Base-by-base conservation (phyloP, 352 stramenopile species). In the Pythium biforme region DNA sequence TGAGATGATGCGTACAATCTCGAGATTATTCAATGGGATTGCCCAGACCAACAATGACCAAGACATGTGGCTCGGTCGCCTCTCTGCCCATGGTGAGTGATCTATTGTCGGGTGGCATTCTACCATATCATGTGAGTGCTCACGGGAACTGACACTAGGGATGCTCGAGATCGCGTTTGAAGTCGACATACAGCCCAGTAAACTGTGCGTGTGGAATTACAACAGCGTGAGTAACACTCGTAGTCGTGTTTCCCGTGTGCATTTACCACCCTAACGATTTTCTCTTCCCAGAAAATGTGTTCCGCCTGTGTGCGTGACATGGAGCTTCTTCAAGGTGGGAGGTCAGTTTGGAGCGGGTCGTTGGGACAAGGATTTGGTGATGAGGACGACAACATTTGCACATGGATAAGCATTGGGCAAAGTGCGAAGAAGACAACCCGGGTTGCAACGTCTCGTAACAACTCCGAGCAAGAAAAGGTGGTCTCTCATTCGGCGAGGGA, bases 181-280 rank as follows among this genome's bases (percentile, higher is more conserved):
- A 34, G 69, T 91, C 0, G 27, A 33, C 0, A 69, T 59, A 9
- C 9, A 50, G 0, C 81, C 81, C 1, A 89, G 68, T 45, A 92
- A 91, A 29, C 64, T 94, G 4, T 91, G 85, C 29, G 57, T 94
- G 1, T 94, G 85, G 85, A 94, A 92, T 68, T 90, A 83, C 69
- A 94, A 91, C 58, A 85, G 76, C 29, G 82, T 91, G 69, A 23
- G 81, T 71, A 6, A 29, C n/a, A 6, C 11, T 40, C 3, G 3
- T 27, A 40, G n/a, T 41, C 7, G 11, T 22, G 15, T 43, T 43
- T 43, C 6, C 37, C 19, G 1, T 12, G 11, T 43, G 12, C n/a
- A 41, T 20, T 26, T 25, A 1, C 20, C 14, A 7, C 46, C 6
- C 14, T 43, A 43, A 26, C 46, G 2, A 27, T 14, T 15, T 20